Percentiles rank a stretch among this genome's conserved stretches.
Conservation (phyloP, 2,329 filamentous ascomycete genomes). For the Plenodomus tracheiphilus region DNA sequence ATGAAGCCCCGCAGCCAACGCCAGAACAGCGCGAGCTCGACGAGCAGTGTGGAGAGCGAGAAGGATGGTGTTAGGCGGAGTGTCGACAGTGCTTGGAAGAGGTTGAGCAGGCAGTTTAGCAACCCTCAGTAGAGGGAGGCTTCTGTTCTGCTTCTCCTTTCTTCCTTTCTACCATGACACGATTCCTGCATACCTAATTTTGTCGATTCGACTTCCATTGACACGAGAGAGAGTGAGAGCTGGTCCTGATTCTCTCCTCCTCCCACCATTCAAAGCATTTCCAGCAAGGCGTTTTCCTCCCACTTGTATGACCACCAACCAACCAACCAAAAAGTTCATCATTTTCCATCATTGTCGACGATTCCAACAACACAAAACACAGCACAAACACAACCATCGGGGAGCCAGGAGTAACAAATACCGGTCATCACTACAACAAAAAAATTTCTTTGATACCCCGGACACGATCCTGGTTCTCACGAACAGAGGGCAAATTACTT, state of each 20-base stretch:
- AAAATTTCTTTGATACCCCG: no score
- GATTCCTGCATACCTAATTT: no score
- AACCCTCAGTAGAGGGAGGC: constrained; percentile 21
- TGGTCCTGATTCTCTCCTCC: constrained; percentile 46
- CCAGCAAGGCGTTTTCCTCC: constrained; percentile 12
- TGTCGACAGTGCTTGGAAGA: constrained; percentile 43
- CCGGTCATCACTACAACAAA: no score
- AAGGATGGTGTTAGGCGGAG: constrained; percentile 35
- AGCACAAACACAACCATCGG: no score
- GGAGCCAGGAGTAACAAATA: no score
- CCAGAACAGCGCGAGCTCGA: constrained; percentile 35
- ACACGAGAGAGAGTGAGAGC: constrained; percentile 31
- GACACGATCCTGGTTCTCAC: no score
- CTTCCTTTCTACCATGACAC: constrained; percentile 7
- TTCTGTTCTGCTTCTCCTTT: not conserved
- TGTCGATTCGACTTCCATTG: no score
- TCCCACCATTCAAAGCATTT: constrained; percentile 9
- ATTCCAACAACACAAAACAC: no score
- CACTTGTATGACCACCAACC: no score
- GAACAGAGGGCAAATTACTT: no score
- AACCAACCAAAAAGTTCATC: no score
- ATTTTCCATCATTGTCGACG: no score
- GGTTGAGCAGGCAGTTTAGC: constrained; percentile 39
- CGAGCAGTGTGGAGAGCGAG: constrained; percentile 31
- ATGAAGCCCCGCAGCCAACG: constrained; percentile 34